Conservation (phyloP, 2,329 filamentous ascomycete species). For the Pseudocercospora macadamiae region DNA sequence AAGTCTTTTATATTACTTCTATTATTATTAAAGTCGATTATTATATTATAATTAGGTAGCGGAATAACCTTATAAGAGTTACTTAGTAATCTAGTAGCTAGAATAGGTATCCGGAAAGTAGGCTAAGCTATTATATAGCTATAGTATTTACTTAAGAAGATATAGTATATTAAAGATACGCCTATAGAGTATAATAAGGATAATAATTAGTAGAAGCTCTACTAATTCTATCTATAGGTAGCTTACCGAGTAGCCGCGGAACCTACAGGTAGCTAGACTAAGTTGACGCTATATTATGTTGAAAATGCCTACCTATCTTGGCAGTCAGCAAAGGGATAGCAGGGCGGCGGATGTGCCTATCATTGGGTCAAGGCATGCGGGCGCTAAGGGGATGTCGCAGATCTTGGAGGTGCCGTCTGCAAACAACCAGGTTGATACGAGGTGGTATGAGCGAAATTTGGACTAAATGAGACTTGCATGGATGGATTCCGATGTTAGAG, state of each 20-base stretch:
- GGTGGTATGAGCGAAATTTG: not conserved
- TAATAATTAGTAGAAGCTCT: not conserved
- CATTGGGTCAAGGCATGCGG: not conserved
- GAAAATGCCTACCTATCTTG: too few species aligned
- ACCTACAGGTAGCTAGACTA: too few species aligned
- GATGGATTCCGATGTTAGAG: not conserved
- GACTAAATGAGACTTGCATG: not conserved
- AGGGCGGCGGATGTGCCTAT: not conserved
- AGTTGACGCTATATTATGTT: too few species aligned
- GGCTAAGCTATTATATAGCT: not conserved
- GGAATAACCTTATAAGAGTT: not conserved
- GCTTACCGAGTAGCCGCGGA: not conserved
- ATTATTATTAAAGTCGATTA: not conserved
- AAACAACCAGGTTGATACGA: conserved; percentile 4
- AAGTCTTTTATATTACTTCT: too few species aligned
- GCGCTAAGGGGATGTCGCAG: conserved; percentile 3
- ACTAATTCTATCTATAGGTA: not conserved
- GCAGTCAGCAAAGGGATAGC: too few species aligned
- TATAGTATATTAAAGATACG: not conserved
- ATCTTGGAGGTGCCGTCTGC: not conserved
- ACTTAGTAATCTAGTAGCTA: not conserved
- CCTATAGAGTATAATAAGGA: not conserved
- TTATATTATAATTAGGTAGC: not conserved
- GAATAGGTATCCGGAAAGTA: not conserved
- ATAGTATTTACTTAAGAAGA: not conserved